Evolutionary conservation across 306 rosid genomes (phyloP).

Genomic region (Malus asiatica): DNA sequence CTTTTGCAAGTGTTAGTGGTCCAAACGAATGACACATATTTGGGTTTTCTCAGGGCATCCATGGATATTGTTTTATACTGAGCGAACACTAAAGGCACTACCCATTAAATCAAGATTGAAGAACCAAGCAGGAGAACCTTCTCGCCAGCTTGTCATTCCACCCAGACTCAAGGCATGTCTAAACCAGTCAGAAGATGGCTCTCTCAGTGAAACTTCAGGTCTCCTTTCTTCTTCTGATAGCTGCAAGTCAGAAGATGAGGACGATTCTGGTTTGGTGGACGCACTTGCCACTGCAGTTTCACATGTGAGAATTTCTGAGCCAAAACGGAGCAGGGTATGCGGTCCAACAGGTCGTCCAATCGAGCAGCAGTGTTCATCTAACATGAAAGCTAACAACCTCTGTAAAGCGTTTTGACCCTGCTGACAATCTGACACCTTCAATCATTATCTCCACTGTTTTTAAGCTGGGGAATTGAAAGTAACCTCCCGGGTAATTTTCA

Average conservation of each 20-base stretch:
- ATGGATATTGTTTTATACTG: conserved; percentile 88
- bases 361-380: conserved; percentile 95
- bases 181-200: conserved; percentile 30
- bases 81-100: conserved; percentile 43
- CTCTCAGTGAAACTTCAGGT: conserved; percentile 36
- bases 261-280: conserved; percentile 61
- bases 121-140: conserved; percentile 43
- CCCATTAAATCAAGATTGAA: conserved; percentile 51
- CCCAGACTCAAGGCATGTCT: conserved; percentile 42
- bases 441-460: conserved; percentile 35
- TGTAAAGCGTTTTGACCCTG: conserved; percentile 91
- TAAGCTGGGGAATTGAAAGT: conserved; percentile 35
- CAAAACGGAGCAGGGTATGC: conserved; percentile 83
- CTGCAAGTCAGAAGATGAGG: conserved; percentile 58
- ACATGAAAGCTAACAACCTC: conserved; percentile 89
- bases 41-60: conserved; percentile 72
- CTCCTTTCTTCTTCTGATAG: conserved; percentile 51
- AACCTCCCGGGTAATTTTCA: conserved; percentile 18
- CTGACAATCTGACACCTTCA: conserved; percentile 40
- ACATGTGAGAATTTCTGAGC: conserved; percentile 87
- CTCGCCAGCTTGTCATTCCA: conserved; percentile 28
- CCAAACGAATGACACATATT: conserved; percentile 8
- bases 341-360: conserved; percentile 79
- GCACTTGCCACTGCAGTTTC: conserved; percentile 91
- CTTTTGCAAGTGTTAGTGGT: conserved; percentile 7